Evolutionary conservation across 148 eudicot species (phyloP).

Genomic region (Cornus controversa): DNA sequence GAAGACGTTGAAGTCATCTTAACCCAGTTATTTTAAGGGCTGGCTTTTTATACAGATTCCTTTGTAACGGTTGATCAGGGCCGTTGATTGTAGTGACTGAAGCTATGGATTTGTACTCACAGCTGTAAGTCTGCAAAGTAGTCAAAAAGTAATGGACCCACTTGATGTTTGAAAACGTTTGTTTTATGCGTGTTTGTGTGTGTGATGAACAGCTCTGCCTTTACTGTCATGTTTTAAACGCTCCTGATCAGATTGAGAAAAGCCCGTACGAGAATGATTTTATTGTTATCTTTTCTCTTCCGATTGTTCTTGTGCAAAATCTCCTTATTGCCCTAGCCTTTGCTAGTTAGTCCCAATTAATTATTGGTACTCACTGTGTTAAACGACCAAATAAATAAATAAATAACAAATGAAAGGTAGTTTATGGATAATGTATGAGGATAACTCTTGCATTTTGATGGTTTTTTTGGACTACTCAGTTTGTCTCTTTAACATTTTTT

Average conservation of each 20-base stretch:
- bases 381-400: too few relatives aligned
- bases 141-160: slow-evolving; percentile 25
- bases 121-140: slow-evolving; percentile 22
- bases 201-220: slow-evolving; percentile 9
- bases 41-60: background rate
- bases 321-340: too few relatives aligned
- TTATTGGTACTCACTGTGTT: too few relatives aligned
- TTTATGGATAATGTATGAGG: too few relatives aligned
- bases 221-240: slow-evolving; percentile 19
- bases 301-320: too few relatives aligned
- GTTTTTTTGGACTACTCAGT: too few relatives aligned
- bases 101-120: slow-evolving; percentile 11
- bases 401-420: too few relatives aligned
- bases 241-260: background rate
- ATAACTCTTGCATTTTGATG: too few relatives aligned
- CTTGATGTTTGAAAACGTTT: slow-evolving; percentile 5
- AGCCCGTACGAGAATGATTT: background rate
- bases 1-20: slow-evolving; percentile 30
- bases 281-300: too few relatives aligned
- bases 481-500: too few relatives aligned
- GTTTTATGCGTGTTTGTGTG: background rate
- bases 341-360: too few relatives aligned
- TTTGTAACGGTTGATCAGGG: background rate
- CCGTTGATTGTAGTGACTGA: slow-evolving; percentile 13
- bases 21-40: background rate